These are phyloP conservation scores for Pseudogymnoascus pannorum DNA, from an alignment of 2,329 filamentous ascomycete species.

Conservation along the genomic window DNA sequence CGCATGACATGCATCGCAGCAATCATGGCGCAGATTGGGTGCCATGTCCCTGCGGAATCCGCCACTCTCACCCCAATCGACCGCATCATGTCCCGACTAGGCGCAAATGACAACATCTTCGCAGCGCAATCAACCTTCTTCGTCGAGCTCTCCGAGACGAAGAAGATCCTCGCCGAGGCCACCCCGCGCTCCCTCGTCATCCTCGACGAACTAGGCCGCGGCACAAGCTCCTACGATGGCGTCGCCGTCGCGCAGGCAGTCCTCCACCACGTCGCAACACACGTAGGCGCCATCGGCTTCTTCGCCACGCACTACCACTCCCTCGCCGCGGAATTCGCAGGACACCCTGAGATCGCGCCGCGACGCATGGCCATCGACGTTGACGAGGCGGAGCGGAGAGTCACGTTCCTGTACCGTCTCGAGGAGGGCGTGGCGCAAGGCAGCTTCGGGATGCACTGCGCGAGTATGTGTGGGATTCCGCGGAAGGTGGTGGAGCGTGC, in stretches of 20 bases:
- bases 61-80: constrained; percentile 86
- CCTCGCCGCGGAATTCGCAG: constrained; percentile 80
- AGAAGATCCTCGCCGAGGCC: constrained; percentile 93
- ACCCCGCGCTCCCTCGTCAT: constrained; percentile 93
- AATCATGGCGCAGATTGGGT: constrained; percentile 95
- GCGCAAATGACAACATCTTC: constrained; percentile 98
- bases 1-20: constrained; percentile 96
- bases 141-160: constrained; percentile 92
- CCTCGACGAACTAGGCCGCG: constrained; percentile 89
- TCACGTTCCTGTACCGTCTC: constrained; percentile 95
- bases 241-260: constrained; percentile 95
- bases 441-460: constrained; percentile 98
- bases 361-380: constrained; percentile 94
- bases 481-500: constrained; percentile 74
- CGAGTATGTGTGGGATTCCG: constrained; percentile 94
- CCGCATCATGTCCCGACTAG: constrained; percentile 96
- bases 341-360: constrained; percentile 78
- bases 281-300: constrained; percentile 90
- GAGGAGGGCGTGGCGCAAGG: constrained; percentile 92
- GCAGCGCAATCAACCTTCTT: constrained; percentile 97
- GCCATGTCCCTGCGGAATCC: constrained; percentile 76
- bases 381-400: constrained; percentile 71
- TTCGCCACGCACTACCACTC: constrained; percentile 98
- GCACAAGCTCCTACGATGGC: constrained; percentile 91
- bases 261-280: constrained; percentile 88